A percentile compares a stretch with the other conserved stretches of the same genome.
These are phyloP conservation scores for Leptodontidium sp. DNA, from an alignment of 2,329 filamentous ascomycete genomes.

Conservation along the genomic window DNA sequence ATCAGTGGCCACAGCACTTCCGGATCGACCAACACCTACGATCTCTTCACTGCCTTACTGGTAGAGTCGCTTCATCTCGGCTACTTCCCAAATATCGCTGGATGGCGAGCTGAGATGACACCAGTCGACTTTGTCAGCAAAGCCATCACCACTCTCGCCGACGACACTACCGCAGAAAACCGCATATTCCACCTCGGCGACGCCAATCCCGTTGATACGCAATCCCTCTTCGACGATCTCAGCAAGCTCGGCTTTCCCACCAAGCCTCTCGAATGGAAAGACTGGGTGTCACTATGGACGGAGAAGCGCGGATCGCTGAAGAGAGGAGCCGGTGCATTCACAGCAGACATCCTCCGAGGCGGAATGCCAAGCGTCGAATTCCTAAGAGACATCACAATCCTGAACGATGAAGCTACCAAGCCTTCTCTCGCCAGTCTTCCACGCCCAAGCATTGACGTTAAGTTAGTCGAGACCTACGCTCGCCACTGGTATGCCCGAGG, in stretches of 20 bases:
- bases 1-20: constrained; percentile 80
- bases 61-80: constrained; percentile 81
- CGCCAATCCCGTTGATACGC: constrained; percentile 72
- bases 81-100: constrained; percentile 72
- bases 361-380: constrained; percentile 82
- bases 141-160: constrained; percentile 74
- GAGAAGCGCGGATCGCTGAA: constrained; percentile 71
- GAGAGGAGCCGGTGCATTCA: constrained; percentile 76
- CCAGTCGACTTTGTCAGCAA: constrained; percentile 83
- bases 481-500: constrained; percentile 83
- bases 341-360: constrained; percentile 79
- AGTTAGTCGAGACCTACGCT: constrained; percentile 79
- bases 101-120: constrained; percentile 85
- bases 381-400: constrained; percentile 73
- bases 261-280: constrained; percentile 69
- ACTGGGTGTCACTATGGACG: constrained; percentile 79
- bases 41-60: constrained; percentile 78
- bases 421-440: constrained; percentile 65
- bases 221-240: constrained; percentile 70
- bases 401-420: constrained; percentile 74
- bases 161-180: constrained; percentile 68
- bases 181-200: constrained; percentile 79
- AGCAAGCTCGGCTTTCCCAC: constrained; percentile 75
- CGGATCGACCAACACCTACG: constrained; percentile 80
- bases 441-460: constrained; percentile 72